phyloP scores from a whole-genome alignment of 2,329 filamentous ascomycete genomes.

The Aspergillus fumigatus region DNA sequence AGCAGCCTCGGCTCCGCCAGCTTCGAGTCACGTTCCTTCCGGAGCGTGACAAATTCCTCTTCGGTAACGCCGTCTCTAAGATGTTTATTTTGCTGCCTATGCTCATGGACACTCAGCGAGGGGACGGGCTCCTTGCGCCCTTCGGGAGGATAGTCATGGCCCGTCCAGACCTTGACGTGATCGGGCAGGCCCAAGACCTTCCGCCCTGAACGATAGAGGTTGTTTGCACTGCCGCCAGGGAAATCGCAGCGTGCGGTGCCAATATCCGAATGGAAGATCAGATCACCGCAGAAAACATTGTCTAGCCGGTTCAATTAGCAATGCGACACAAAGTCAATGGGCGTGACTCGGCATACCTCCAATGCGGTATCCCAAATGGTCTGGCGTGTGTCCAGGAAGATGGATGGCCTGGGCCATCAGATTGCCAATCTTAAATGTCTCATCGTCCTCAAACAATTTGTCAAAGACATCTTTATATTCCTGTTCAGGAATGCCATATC shows the following conservation, averaged over 20 bases:
- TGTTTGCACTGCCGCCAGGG: constrained; percentile 46
- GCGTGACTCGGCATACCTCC: constrained; percentile 30
- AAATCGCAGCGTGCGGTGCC: constrained; percentile 54
- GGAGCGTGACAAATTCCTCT: constrained; percentile 44
- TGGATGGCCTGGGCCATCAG: constrained; percentile 50
- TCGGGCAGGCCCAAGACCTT: constrained; percentile 42
- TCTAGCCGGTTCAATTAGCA: constrained; percentile 24
- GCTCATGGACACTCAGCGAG: constrained; percentile 45
- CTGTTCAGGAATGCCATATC: constrained; percentile 44
- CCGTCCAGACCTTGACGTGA: constrained; percentile 49
- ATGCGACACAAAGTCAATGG: background rate
- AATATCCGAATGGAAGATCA: constrained; percentile 50
- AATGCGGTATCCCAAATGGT: constrained; percentile 59
- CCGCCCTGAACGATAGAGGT: constrained; percentile 44
- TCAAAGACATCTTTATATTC: constrained; percentile 52
- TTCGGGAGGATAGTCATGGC: constrained; percentile 51
- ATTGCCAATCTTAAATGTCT: constrained; percentile 50
- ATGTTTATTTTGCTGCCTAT: constrained; percentile 47
- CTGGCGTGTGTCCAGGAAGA: constrained; percentile 60
- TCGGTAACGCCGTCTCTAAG: constrained; percentile 40
- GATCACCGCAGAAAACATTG: constrained; percentile 52
- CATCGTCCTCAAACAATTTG: constrained; percentile 52
- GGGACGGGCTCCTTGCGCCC: constrained; percentile 34
- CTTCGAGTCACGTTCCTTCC: constrained; percentile 41
- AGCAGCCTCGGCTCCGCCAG: constrained; percentile 46